Percentiles rank a stretch among this genome's conserved stretches.
Conservation (phyloP, 2,329 filamentous ascomycete genomes). For the Xylaria hypoxylon region DNA sequence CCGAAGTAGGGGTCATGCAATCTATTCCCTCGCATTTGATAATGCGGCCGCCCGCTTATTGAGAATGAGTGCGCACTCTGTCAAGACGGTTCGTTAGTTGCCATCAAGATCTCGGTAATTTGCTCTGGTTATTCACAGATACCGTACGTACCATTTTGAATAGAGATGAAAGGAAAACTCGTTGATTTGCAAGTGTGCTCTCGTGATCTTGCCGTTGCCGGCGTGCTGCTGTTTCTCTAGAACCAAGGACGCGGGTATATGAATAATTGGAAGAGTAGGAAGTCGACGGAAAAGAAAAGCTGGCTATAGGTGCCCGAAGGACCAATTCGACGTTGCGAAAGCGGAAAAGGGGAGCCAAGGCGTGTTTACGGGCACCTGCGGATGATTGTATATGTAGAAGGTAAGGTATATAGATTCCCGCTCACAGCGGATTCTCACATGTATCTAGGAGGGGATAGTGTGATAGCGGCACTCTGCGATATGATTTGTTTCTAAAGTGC, state of each 20-base stretch:
- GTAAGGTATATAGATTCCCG: constrained; percentile 27
- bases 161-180: constrained; percentile 30
- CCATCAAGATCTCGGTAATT: not conserved
- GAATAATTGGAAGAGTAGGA: constrained; percentile 45
- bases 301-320: constrained; percentile 46
- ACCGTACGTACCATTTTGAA: constrained; percentile 41
- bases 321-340: constrained; percentile 50
- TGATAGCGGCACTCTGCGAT: constrained; percentile 47
- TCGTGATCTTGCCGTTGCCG: constrained; percentile 51
- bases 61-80: constrained; percentile 48
- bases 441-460: constrained; percentile 45
- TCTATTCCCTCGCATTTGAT: constrained; percentile 65
- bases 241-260: constrained; percentile 46
- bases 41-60: constrained; percentile 52
- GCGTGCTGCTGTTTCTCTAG: constrained; percentile 47
- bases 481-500: constrained; percentile 50
- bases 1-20: constrained; percentile 71
- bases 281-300: constrained; percentile 44
- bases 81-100: constrained; percentile 38
- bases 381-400: constrained; percentile 50
- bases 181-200: constrained; percentile 40
- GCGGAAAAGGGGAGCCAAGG: constrained; percentile 45
- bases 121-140: not conserved
- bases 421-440: constrained; percentile 42
- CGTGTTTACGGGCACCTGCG: constrained; percentile 46